Base-by-base conservation (phyloP, 31 red algal species). In the Porphyra umbilicalis region DNA sequence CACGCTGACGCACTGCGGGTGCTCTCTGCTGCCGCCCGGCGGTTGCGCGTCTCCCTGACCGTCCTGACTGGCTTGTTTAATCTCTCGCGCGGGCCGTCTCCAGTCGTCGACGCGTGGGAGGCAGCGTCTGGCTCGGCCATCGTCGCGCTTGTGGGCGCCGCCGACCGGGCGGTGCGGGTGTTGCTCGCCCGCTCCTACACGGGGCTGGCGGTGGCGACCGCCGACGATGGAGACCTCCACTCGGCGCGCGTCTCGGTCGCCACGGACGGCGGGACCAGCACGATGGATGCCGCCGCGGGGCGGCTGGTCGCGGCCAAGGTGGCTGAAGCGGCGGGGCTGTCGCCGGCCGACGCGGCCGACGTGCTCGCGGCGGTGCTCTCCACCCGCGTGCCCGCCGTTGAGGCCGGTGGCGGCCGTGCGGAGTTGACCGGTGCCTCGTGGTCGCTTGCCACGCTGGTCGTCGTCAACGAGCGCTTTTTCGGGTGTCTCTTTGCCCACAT, bases 181-280 rank as follows among this genome's bases (percentile, higher is more conserved):
- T 86, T 89, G 79, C 36, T 93, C 6, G 85, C 91, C 33, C 76
- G 71, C 36, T 83, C 85, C 6, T 93, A 93, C 76, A 93, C 91
- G 29, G 91, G 91, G 25, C 74, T 93, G 71, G 76, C 86, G 29
- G 81, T 93, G 77, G 25, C 57, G 6, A 71, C 57, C 14, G 57
- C 57, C 14, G 57, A 71, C 57, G 57, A 71, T 71, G 57, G 57
- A 8, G 57, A 71, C 25, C 57, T 71, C 57, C 57, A 71, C 57
- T 71, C 57, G 18, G 57, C 57, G 20, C 57, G 57, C 57, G 57
- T 71, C 25, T 71, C 20, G 57, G 57, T 71, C 6, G 57, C 57
- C 20, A n/a, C 25, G 57, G 57, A 71, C 2, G 57, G 30, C 30
- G 57, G 57, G 20, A 18, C 57, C 6, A 29, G 57, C 2, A 20